Evolutionary conservation across 768 basidiomycete species (phyloP), one percentile per base, ranked within the genome.

Genomic region (Lentinus tigrinus): DNA sequence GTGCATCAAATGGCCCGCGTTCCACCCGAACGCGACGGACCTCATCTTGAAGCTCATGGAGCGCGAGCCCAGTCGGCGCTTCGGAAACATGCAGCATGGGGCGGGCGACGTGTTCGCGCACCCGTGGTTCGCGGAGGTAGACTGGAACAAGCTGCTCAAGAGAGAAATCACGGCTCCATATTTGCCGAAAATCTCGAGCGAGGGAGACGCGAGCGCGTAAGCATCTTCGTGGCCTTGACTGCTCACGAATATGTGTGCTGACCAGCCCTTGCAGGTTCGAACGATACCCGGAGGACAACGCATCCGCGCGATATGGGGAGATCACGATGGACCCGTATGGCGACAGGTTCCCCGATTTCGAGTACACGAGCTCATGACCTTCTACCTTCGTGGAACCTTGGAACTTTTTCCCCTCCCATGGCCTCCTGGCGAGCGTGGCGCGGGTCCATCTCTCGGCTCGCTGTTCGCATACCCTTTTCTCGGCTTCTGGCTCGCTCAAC

Each of bases 91-190:
- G 75, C 80, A 81, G 50, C 85, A 93, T 65, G 96, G 95, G 19
- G 89, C 88, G 6, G 88, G 85, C 28, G 96, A 98, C 71, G 93
- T 98, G 34, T 95, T 95, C 70, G 83, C 85, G 17, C 96, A 98
- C 70, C 83, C 84, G 3, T 98, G 95, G 95, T 98, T 98, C 70
- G 78, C 83, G 40, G 95, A 98, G 74, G 95, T 98, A 21, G 89
- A 93, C 63, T 98, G 95, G 95, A 81, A 81, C 47, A 87, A 85
- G 73, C 74, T 98, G 52, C 82, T 80, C 66, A 79, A 80, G 47
- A 79, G 93, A 64, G 93, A 98, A 67, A 98, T 99, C 54, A 91
- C 90, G 14, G 92, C 97, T 23, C 97, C 97, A 3, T 99, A 97
- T 75, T 76, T 98, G 50, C 97, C 97, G 13, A 89, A 89, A 70